Evolutionary conservation across 169 alveolate genomes (phyloP), one percentile per base, ranked within the genome.

Genomic region (Eimeria acervulina): DNA sequence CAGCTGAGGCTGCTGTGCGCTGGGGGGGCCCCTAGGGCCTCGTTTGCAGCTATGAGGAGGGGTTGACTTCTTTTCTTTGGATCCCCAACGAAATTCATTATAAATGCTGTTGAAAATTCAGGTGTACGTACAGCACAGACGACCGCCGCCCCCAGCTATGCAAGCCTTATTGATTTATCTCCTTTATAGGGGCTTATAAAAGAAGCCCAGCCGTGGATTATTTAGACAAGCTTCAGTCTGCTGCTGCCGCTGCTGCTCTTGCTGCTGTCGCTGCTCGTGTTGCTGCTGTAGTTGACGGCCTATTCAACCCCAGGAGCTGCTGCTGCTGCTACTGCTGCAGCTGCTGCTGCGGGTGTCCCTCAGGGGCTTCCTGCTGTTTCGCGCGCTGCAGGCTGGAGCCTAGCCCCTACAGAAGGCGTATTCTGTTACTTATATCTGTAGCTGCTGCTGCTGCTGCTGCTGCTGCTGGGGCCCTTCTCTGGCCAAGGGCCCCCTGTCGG

Each of bases 381-480:
- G 31, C 0, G 31, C 40, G 15, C 78, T 66, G 28, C 8, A 31
- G 28, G 26, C 59, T 51, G 59, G 15, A 17, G 59, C 2, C 15
- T 1, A 17, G 59, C 59, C 21, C 15, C 15, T 66, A 13, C 28
- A 0, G 8, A 15, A 66, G 78, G 1, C 36, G 28, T 28, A 28
- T 8, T 66, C 40, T 66, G 36, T 51, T 10, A 17, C 59, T 12
- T 51, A 12, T 17, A 51, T 17, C 59, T 12, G 7, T 51, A 13
- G 68, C 44, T 38, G 88, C 61, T 6, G 59, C 88, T 15, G 59
- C 28, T 4, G 63, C n/a, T 78, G 1, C 31, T 38, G 61, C 38
- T 78, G 88, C 59, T 78, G 88, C 88, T 78, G 85, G n/a, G n/a
- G n/a, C n/a, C 81, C 38, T n/a, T 12, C 78, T 31, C 31, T 26